phyloP scores from a whole-genome alignment of 306 rosid species.

The Gastrolobium villosum region DNA sequence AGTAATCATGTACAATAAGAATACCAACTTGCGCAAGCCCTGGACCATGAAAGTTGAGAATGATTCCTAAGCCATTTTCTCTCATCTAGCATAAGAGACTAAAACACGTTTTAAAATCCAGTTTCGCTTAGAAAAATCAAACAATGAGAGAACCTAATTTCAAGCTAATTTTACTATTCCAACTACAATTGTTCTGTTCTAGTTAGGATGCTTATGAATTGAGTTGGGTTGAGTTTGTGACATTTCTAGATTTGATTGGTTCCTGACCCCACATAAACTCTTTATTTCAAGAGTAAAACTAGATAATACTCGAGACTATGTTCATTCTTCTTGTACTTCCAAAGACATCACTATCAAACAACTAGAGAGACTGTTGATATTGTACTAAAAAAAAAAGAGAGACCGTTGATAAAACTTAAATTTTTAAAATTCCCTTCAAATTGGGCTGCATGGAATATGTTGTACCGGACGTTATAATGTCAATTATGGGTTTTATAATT shows the following conservation, averaged over 20 bases:
- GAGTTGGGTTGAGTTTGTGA: neutral
- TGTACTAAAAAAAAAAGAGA: too few species aligned
- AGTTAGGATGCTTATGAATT: neutral
- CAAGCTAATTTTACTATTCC: neutral
- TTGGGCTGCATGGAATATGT: slow-evolving; percentile 30
- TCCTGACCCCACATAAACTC: neutral
- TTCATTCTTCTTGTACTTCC: too few species aligned
- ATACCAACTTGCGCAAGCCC: slow-evolving; percentile 5
- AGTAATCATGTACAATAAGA: slow-evolving; percentile 18
- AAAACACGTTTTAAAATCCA: slow-evolving; percentile 35
- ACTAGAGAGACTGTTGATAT: too few species aligned
- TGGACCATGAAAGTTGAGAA: slow-evolving; percentile 40
- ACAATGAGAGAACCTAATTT: slow-evolving; percentile 15
- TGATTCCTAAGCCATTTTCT: slow-evolving; percentile 33
- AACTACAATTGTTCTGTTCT: neutral
- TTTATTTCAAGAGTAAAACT: too few species aligned
- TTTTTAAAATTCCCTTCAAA: slow-evolving; percentile 16
- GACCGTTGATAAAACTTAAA: too few species aligned
- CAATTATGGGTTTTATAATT: too few species aligned
- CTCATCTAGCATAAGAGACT: slow-evolving; percentile 3
- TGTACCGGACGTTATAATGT: neutral
- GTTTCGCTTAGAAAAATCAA: slow-evolving; percentile 30
- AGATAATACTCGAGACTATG: too few species aligned
- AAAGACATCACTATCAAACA: too few species aligned
- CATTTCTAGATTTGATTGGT: neutral